Evolutionary conservation across 768 basidiomycete genomes (phyloP), one percentile per base, ranked within the genome.

Genomic region (Termitomyces sp.): DNA sequence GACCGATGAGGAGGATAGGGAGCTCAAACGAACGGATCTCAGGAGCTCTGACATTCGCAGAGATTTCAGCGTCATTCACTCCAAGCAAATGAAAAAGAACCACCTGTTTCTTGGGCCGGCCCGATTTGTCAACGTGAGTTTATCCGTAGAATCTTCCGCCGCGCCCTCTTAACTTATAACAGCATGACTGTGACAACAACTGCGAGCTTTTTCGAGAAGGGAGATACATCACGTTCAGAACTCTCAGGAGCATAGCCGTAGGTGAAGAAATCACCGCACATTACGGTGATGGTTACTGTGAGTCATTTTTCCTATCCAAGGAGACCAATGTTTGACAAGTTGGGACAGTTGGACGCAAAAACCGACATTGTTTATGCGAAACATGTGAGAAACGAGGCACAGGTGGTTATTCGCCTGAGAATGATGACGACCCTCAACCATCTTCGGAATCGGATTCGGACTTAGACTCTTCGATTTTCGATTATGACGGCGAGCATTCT

Each of bases 161-260:
- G 62, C 57, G 55, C 51, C 55, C 58, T 67, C 64, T 63, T 66
- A 68, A 69, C 58, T 44, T 53, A 59, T 68, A 63, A 62, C 70
- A 93, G 92, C 92, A 94, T 69, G 92, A 94, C 70, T 94, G 92
- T 69, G 84, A 91, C 59, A 89, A 93, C 66, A 94, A 94, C 70
- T 91, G 88, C 52, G 91, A 93, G 65, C 79, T 94, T 55, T 92
- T 93, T 67, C 89, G 92, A 46, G 89, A 92, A 74, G 92, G 92
- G 47, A 84, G 85, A 68, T 91, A 92, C 68, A 93, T 94, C 74
- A 93, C 93, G 27, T 94, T 94, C 73, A 85, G 90, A 42, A 88
- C 89, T 57, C 79, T 93, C 68, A 83, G 86, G 71, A 81, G 86
- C 56, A 93, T 94, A 66, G 78, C 80, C 43, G 74, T 88, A 26